Conservation (phyloP, 225 moss, liverwort and hornwort species). For the Asterella californica region DNA sequence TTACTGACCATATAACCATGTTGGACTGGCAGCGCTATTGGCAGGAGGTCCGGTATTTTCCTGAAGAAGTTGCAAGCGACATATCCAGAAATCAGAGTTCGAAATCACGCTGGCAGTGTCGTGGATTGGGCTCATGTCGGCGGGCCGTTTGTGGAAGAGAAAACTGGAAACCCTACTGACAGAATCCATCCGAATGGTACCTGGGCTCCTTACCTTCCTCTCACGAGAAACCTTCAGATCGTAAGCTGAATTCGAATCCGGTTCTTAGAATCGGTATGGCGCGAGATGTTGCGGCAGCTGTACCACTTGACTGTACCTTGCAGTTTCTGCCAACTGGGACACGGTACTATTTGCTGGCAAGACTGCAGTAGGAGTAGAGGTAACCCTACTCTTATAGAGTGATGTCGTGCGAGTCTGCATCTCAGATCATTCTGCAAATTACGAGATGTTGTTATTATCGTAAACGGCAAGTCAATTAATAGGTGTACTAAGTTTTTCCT, state of each 20-base stretch:
- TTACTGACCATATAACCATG: neutral
- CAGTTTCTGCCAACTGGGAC: no score
- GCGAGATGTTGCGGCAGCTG: no score
- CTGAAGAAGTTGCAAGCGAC: conserved; percentile 42
- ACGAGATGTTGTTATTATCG: no score
- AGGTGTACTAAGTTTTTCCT: no score
- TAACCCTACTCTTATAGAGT: no score
- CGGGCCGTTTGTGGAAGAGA: conserved; percentile 62
- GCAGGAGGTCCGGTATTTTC: conserved; percentile 72
- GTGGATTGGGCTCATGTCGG: conserved; percentile 81
- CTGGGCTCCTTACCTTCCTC: conserved; percentile 38
- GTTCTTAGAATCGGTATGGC: no score
- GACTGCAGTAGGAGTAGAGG: no score
- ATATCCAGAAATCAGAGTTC: conserved; percentile 43
- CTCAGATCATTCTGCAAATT: no score
- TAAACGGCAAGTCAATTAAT: no score
- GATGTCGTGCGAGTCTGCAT: no score
- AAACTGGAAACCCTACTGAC: conserved; percentile 29
- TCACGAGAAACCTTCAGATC: conserved; percentile 23
- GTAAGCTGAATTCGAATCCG: neutral
- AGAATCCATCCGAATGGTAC: conserved; percentile 47
- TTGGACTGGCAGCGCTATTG: conserved; percentile 60
- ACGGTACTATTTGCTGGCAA: no score
- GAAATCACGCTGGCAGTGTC: conserved; percentile 71
- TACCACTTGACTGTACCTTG: no score